Evolutionary conservation across 768 basidiomycete species (phyloP).

Genomic region (Lentinula aciculospora): DNA sequence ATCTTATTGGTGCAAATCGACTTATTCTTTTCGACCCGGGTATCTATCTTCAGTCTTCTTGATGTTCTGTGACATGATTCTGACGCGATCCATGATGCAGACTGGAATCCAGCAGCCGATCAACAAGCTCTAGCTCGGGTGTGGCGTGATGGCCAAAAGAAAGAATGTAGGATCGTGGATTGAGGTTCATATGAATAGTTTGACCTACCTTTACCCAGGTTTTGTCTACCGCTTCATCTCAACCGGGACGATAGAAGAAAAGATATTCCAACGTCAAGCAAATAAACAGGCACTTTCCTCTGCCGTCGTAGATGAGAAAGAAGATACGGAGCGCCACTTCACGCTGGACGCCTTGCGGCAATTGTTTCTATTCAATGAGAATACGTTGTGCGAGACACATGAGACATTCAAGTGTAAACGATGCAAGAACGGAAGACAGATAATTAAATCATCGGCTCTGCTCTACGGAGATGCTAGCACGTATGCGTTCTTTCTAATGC

Average conservation of each 20-base stretch:
- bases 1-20: conserved; percentile 92
- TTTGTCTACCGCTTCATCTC: conserved; percentile 99
- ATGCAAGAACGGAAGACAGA: conserved; percentile 82
- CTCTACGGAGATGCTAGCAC: conserved; percentile 97
- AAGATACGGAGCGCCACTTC: conserved; percentile 94
- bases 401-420: conserved; percentile 97
- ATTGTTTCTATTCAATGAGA: conserved; percentile 86
- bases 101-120: conserved; percentile 98
- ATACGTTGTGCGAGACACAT: conserved; percentile 88
- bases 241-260: conserved; percentile 97
- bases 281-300: conserved; percentile 95
- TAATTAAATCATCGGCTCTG: conserved; percentile 76
- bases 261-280: conserved; percentile 97
- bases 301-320: conserved; percentile 97
- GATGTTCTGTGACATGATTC: not conserved
- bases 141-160: conserved; percentile 99
- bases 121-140: conserved; percentile 98
- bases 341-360: conserved; percentile 84
- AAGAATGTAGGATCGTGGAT: conserved; percentile 97
- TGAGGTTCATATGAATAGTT: too few species aligned
- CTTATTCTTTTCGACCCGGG: conserved; percentile 95
- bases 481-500: conserved; percentile 38
- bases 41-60: conserved; percentile 18
- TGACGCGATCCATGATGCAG: conserved; percentile 30
- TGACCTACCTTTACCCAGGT: too few species aligned